A percentile compares a stretch with the other conserved stretches of the same genome.
phyloP scores from a whole-genome alignment of 2,329 filamentous ascomycete genomes.

The Decorospora gaudefroyi region DNA sequence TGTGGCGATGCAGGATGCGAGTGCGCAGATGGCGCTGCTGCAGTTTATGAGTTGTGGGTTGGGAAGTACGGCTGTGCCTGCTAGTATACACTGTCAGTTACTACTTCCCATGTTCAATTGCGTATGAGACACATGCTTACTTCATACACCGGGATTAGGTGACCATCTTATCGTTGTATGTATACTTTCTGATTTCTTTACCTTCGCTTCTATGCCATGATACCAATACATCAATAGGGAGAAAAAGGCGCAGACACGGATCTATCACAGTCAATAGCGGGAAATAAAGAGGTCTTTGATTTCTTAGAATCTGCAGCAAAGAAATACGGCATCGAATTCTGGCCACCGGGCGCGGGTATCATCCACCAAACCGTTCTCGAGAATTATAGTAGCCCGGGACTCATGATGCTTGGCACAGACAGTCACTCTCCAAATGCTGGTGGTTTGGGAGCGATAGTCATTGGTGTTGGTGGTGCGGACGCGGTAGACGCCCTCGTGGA shows the following conservation, averaged over 20 bases:
- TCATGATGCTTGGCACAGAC: conserved; percentile 99
- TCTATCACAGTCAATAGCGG: conserved; percentile 79
- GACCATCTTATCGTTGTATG: conserved; percentile 88
- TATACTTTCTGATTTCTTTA: neutral
- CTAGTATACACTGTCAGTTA: conserved; percentile 81
- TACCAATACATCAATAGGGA: conserved; percentile 2
- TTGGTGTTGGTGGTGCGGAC: conserved; percentile 95
- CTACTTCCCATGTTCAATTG: neutral
- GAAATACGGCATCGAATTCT: conserved; percentile 55
- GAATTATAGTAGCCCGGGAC: conserved; percentile 93
- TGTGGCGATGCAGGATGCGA: conserved; percentile 99
- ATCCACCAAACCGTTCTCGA: conserved; percentile 96
- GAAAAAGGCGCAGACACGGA: conserved; percentile 87
- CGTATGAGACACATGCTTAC: neutral
- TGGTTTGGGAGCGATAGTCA: conserved; percentile 88
- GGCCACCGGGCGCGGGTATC: conserved; percentile 49
- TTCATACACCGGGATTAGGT: conserved; percentile 23
- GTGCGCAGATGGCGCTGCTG: conserved; percentile 95
- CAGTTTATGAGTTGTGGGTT: conserved; percentile 99
- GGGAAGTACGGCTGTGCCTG: conserved; percentile 85
- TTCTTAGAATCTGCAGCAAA: conserved; percentile 83
- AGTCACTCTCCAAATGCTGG: conserved; percentile 98
- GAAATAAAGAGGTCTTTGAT: conserved; percentile 96
- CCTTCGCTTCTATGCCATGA: neutral
- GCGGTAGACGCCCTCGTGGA: conserved; percentile 96